Base-by-base conservation (phyloP, 83 land plant species). In the Thuja plicata region DNA sequence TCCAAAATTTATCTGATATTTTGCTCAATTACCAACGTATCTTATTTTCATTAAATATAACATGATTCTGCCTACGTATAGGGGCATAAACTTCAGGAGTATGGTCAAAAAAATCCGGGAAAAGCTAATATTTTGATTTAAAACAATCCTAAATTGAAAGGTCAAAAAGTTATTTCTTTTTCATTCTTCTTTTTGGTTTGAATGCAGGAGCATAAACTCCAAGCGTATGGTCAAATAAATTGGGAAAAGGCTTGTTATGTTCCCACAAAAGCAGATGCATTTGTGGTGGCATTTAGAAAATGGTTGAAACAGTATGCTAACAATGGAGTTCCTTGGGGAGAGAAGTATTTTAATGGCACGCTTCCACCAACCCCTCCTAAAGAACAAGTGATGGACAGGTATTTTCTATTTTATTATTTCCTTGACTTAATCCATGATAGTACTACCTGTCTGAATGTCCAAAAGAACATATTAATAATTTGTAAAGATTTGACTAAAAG, bases 231-330 rank as follows among this genome's bases (percentile, higher is more conserved):
- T 37, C 62, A 78, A 71, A 55, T 86, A 2, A 91, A 94, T 81
- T 96, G 96, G 97, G 92, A 89, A 21, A 91, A 96, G 27, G 91
- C 92, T 34, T 94, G 92, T 87, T 98, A 91, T 91, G 92, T 93
- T 79, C 96, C 99, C 37, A 94, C 97, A 90, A 91, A 91, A 70
- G 90, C 97, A 82, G 99, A 98, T 93, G 95, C 95, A 8, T 90
- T 92, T 88, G 97, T 98, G 50, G 84, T 92, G 85, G 98, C 93
- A 10, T 97, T 94, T 76, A 92, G 99, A 88, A 97, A 87, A 89
- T 98, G 99, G 97, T 87, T 98, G 78, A 95, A 89, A 10, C 90
- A 88, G 55, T 95, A 93, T 87, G 91, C 95, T 17, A 92, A 91
- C 30, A 90, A 92, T 87, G 91, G 92, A 89, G 88, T 96, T 30